phyloP scores from a whole-genome alignment of 805 yeast species.

The Yarrowia sp. region DNA sequence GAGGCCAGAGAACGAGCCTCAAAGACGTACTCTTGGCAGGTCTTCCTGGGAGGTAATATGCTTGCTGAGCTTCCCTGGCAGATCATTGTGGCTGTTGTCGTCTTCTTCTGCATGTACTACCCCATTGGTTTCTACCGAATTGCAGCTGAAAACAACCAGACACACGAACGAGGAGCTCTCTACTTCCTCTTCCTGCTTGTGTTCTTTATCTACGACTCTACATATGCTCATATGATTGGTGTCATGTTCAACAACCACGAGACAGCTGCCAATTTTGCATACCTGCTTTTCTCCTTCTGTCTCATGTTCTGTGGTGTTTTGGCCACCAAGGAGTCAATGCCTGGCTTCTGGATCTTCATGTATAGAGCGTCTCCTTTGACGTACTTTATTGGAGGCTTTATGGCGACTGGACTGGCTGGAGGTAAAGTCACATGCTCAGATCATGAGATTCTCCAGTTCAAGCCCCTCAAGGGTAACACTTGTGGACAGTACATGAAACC shows the following conservation, averaged over 20 bases:
- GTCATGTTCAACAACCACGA: conserved; percentile 40
- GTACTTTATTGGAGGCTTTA: conserved; percentile 59
- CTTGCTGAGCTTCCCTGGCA: conserved; percentile 69
- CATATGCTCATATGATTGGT: conserved; percentile 45
- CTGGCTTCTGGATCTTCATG: conserved; percentile 82
- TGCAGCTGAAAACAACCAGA: conserved; percentile 50
- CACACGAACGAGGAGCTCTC: conserved; percentile 45
- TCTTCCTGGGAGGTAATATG: conserved; percentile 60
- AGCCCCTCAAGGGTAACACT: conserved; percentile 54
- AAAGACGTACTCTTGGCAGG: conserved; percentile 65
- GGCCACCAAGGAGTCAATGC: conserved; percentile 55
- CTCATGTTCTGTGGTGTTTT: conserved; percentile 65
- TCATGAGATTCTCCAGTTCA: conserved; percentile 49
- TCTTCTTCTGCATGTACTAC: conserved; percentile 61
- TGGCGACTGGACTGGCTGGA: conserved; percentile 49
- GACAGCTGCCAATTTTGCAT: conserved; percentile 57
- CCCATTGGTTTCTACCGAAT: conserved; percentile 66
- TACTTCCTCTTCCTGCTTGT: conserved; percentile 42
- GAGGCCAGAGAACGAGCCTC: conserved; percentile 75
- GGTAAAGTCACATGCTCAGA: conserved; percentile 48
- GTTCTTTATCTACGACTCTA: conserved; percentile 49
- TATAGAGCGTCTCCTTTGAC: conserved; percentile 66
- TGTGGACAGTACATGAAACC: conserved; percentile 55
- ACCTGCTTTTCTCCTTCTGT: conserved; percentile 53
- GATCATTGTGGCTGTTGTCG: conserved; percentile 57